These are phyloP conservation scores for Paraphaeosphaeria sporulosa DNA, from an alignment of 2,329 filamentous ascomycete genomes.

Conservation along the genomic window DNA sequence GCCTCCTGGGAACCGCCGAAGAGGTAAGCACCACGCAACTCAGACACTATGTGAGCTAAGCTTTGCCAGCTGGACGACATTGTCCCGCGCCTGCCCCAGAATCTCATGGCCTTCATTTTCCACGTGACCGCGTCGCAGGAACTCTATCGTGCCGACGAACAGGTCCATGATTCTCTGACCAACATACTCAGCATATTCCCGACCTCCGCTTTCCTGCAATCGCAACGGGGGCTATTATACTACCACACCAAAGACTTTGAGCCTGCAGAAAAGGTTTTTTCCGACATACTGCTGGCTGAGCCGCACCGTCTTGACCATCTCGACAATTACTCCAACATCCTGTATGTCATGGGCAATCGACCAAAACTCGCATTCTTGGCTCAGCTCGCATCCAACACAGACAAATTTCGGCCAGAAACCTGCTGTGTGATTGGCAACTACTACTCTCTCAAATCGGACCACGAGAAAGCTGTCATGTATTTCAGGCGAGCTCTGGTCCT, in stretches of 20 bases:
- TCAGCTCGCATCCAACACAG: conserved; percentile 86
- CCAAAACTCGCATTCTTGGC: conserved; percentile 93
- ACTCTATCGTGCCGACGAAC: conserved; percentile 83
- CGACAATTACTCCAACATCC: conserved; percentile 96
- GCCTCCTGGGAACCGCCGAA: conserved; percentile 78
- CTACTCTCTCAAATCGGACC: conserved; percentile 90
- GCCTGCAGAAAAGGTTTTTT: conserved; percentile 68
- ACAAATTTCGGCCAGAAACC: conserved; percentile 96
- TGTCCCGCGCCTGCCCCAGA: conserved; percentile 77
- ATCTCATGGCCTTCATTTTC: conserved; percentile 94
- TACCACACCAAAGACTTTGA: conserved; percentile 88
- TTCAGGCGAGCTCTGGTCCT: conserved; percentile 91
- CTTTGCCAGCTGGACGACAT: conserved; percentile 71
- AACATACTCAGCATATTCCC: conserved; percentile 87
- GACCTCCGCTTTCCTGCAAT: conserved; percentile 85
- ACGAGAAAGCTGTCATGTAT: conserved; percentile 98
- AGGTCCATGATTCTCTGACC: conserved; percentile 76
- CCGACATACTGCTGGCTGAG: conserved; percentile 72
- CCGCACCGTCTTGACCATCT: conserved; percentile 82
- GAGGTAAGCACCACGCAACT: conserved; percentile 64
- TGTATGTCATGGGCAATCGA: conserved; percentile 88
- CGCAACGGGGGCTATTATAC: conserved; percentile 83
- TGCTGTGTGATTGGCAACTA: conserved; percentile 98
- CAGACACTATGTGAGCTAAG: conserved; percentile 6
- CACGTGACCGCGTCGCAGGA: conserved; percentile 90